phyloP scores from a whole-genome alignment of 352 stramenopile genomes.

The Phytophthora citricola region DNA sequence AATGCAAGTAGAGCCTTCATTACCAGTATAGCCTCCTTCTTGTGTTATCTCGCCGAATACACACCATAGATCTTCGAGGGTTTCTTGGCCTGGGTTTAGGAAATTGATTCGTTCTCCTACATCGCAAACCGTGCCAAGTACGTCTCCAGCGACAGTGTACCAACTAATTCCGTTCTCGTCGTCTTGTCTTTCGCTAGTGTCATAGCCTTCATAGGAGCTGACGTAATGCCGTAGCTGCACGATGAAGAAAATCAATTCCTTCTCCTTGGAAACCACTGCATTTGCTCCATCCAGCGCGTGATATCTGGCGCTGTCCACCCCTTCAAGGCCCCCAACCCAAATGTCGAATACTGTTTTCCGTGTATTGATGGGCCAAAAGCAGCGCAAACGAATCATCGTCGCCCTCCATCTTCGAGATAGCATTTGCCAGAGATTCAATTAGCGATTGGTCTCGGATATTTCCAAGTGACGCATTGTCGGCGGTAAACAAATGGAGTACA shows the following conservation, averaged over 20 bases:
- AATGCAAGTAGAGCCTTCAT: neutral
- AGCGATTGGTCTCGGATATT: neutral
- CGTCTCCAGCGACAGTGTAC: neutral
- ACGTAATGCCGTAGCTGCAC: neutral
- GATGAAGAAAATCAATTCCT: neutral
- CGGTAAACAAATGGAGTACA: constrained; percentile 19
- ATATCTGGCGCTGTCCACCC: neutral
- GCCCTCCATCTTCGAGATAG: neutral
- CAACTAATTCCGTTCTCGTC: neutral
- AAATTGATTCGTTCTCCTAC: neutral
- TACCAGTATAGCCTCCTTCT: neutral
- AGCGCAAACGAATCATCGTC: neutral
- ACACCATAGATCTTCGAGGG: neutral
- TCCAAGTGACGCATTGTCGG: neutral
- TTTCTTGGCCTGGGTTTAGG: neutral
- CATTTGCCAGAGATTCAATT: neutral
- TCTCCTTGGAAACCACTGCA: neutral
- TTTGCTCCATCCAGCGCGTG: neutral
- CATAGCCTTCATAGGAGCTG: neutral
- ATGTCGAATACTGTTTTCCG: neutral
- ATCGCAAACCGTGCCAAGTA: neutral
- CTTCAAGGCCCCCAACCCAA: neutral
- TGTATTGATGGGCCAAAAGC: neutral
- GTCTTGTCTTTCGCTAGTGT: neutral
- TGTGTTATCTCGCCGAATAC: neutral